Evolutionary conservation across 768 basidiomycete genomes (phyloP).

Genomic region (Termitomyces sp.): DNA sequence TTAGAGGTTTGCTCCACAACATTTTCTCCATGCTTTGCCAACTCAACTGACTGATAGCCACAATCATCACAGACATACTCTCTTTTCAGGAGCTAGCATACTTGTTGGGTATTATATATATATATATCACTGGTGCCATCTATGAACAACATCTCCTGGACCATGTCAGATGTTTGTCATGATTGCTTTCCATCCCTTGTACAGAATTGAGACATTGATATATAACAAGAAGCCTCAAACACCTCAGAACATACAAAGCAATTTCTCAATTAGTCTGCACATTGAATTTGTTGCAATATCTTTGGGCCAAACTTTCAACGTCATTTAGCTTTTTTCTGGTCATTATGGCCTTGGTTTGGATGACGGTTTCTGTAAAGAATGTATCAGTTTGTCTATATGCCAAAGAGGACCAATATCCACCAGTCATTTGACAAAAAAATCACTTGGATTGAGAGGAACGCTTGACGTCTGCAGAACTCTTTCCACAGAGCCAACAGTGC

Average conservation of each 20-base stretch:
- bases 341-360: no score
- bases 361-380: no score
- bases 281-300: background rate
- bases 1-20: conserved; percentile 17
- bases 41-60: conserved; percentile 10
- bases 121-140: conserved; percentile 20
- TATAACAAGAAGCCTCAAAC: conserved; percentile 17
- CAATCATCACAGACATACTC: conserved; percentile 20
- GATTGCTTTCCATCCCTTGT: conserved; percentile 11
- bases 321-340: background rate
- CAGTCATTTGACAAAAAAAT: background rate
- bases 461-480: no score
- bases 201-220: conserved; percentile 16
- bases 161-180: conserved; percentile 13
- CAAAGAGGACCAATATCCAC: no score
- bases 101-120: conserved; percentile 22
- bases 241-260: background rate
- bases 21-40: background rate
- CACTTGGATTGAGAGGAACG: no score
- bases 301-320: no score
- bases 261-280: background rate
- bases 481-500: no score
- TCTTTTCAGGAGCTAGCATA: conserved; percentile 18
- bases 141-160: conserved; percentile 17
- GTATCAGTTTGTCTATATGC: no score